Evolutionary conservation across 2,329 filamentous ascomycete genomes (phyloP), one percentile per base, ranked within the genome.

Genomic region (Venturia aucupariae): DNA sequence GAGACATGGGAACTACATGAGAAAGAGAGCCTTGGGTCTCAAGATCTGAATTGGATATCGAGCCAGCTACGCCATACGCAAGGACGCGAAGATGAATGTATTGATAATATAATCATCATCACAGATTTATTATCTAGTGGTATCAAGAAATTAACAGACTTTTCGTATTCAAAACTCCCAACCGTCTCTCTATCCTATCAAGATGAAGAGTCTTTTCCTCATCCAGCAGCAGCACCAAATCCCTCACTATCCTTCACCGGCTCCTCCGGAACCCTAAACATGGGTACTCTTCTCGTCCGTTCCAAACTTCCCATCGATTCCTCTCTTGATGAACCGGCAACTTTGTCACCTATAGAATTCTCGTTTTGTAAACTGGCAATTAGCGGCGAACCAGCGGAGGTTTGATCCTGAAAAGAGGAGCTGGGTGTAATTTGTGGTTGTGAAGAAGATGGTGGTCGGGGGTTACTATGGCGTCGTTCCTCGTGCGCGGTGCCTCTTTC

Each of bases 231-330:
- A 35, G 51, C 51, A 35, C 63, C 62, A 8, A 63, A 39, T 4
- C 57, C 61, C 30, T 77, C 75, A 4, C 76, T 68, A 68, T 80
- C 78, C 22, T 69, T 68, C 5, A 79, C 69, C 2, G 77, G 75
- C 44, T 78, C 74, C 61, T 73, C 71, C 2, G 77, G 75, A n/a
- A 79, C 61, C 6, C 70, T 65, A 67, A 79, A 79, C 75, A 80
- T 79, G 3, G 76, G 73, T n/a, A 77, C 60, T 59, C 73, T 76
- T 51, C 71, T 73, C 24, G 30, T 30, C 10, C 35, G 30, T 19
- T 63, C 30, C 1, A 27, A 19, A 46, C 30, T 51, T 4, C 42
- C 38, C 38, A 41, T 7, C 2, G 11, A 8, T 5, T 22, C 22
- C 27, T 38, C 35, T 38, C 38, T 32, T 4, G n/a, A 48, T 7